phyloP scores from a whole-genome alignment of 202 grass and related monocot species.

The Brachypodium distachyon region DNA sequence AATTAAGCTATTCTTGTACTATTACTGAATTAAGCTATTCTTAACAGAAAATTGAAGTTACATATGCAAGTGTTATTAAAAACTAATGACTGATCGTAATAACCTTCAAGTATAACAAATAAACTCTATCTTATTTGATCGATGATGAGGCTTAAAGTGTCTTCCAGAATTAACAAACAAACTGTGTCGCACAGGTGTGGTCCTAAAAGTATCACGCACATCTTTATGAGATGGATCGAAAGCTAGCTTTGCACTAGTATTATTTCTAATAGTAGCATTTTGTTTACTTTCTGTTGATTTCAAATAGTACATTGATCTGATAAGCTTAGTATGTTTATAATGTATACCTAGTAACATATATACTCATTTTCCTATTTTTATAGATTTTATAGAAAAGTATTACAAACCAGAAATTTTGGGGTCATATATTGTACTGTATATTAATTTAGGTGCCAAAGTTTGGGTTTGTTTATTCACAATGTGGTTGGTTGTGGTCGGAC shows the following conservation, averaged over 20 bases:
- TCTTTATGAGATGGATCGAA: slow-evolving; percentile 2
- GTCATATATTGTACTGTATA: too few relatives aligned
- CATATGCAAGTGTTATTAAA: slow-evolving; percentile 10
- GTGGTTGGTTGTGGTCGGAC: too few relatives aligned
- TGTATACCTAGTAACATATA: not conserved
- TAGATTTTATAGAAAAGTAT: too few relatives aligned
- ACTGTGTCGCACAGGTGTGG: not conserved
- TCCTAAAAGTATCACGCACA: not conserved
- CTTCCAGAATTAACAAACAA: not conserved
- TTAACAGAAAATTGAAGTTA: not conserved
- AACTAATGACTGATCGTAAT: not conserved
- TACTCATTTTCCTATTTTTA: too few relatives aligned
- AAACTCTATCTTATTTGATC: not conserved
- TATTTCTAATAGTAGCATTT: not conserved
- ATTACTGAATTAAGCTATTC: too few relatives aligned
- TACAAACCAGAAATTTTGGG: too few relatives aligned
- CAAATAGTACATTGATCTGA: not conserved
- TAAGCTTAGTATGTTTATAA: not conserved
- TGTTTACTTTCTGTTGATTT: not conserved
- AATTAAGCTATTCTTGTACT: too few relatives aligned
- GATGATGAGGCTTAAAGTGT: not conserved
- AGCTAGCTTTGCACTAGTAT: not conserved
- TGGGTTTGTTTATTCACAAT: too few relatives aligned
- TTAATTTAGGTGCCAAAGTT: too few relatives aligned
- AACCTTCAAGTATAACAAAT: not conserved